These are phyloP conservation scores for Aspergillus haitiensis DNA, from an alignment of 495 filamentous ascomycete species.

Conservation along the genomic window DNA sequence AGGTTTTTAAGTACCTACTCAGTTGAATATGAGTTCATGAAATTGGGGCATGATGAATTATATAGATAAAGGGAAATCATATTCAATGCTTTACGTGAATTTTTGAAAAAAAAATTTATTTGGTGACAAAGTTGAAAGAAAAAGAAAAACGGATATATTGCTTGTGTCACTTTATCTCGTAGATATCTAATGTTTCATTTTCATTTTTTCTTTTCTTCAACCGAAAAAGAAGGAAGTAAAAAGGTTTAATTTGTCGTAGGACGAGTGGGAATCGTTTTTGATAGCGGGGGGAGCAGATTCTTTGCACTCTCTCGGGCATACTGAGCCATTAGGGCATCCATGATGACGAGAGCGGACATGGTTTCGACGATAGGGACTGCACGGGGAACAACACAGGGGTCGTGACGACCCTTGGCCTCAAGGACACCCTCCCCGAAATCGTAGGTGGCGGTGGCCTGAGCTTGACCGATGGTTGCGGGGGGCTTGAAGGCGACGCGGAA, in stretches of 20 bases:
- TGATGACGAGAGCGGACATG: slow-evolving; percentile 88
- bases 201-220: too few relatives aligned
- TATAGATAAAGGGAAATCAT: not conserved
- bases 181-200: too few relatives aligned
- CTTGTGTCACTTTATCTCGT: too few relatives aligned
- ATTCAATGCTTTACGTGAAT: too few relatives aligned
- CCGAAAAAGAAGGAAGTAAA: not conserved
- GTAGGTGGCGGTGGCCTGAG: slow-evolving; percentile 83
- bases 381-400: slow-evolving; percentile 91
- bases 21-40: not conserved
- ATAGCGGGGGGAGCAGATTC: slow-evolving; percentile 42
- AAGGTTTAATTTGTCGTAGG: slow-evolving; percentile 19
- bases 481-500: slow-evolving; percentile 97
- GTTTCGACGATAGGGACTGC: slow-evolving; percentile 96
- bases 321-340: slow-evolving; percentile 90
- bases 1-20: not conserved
- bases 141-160: too few relatives aligned
- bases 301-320: slow-evolving; percentile 60
- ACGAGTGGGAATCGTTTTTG: slow-evolving; percentile 40
- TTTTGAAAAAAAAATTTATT: not conserved
- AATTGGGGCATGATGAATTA: not conserved
- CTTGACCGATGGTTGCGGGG: slow-evolving; percentile 90
- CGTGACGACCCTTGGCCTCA: slow-evolving; percentile 93
- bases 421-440: slow-evolving; percentile 71
- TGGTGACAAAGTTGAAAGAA: too few relatives aligned